Evolutionary conservation across 2,329 filamentous ascomycete species (phyloP).

Genomic region (Hypoxylon sp.): DNA sequence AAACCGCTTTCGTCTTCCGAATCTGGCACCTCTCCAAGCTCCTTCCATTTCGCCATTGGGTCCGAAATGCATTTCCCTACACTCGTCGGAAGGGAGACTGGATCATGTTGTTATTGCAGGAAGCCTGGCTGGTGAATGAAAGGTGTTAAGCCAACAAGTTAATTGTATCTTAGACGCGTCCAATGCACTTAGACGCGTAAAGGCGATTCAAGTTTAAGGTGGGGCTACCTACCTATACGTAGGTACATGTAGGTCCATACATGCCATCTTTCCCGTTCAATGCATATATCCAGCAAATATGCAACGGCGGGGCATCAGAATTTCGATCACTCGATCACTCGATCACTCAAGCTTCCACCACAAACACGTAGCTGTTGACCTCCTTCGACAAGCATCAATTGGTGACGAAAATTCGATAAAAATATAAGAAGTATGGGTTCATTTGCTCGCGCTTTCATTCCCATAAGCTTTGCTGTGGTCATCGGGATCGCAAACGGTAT

Average conservation of each 20-base stretch:
- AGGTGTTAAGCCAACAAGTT: not conserved
- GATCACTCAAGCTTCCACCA: not conserved
- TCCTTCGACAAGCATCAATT: not conserved
- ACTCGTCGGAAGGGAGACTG: conserved; percentile 2
- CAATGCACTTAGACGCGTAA: conserved; percentile 37
- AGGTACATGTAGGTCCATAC: too few species aligned
- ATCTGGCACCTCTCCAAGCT: conserved; percentile 59
- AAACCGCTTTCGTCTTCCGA: conserved; percentile 57
- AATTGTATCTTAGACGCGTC: conserved; percentile 36
- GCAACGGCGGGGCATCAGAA: not conserved
- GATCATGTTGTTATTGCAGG: conserved; percentile 23
- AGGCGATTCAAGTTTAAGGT: not conserved
- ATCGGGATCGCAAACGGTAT: conserved; percentile 52
- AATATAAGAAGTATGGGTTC: conserved; percentile 39
- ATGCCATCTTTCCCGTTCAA: conserved; percentile 9
- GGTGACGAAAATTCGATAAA: not conserved
- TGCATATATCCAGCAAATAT: not conserved
- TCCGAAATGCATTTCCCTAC: conserved; percentile 50
- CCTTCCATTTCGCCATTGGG: conserved; percentile 58
- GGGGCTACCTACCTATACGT: not conserved
- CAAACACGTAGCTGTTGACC: not conserved
- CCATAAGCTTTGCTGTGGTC: conserved; percentile 48
- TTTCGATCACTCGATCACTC: not conserved
- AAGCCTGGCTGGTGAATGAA: conserved; percentile 6
- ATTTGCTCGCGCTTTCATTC: conserved; percentile 43